A percentile compares a stretch with the other conserved stretches of the same genome.
phyloP scores from a whole-genome alignment of 2,329 filamentous ascomycete genomes.

The Raffaelea ambrosiae region DNA sequence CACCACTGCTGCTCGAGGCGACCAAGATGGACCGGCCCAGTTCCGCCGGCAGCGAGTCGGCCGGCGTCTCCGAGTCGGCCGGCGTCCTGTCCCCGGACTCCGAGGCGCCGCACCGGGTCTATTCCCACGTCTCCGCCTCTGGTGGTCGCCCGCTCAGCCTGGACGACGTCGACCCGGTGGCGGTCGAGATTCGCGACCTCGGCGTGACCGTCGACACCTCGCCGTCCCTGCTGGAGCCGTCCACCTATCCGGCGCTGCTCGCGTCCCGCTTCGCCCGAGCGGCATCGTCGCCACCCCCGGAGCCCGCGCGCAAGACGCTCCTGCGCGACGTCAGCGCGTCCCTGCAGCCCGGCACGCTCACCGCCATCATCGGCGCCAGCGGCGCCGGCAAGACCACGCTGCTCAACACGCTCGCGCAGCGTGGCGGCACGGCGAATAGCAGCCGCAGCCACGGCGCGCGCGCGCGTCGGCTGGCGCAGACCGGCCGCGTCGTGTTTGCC shows the following conservation, averaged over 20 bases:
- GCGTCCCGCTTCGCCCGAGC: no score
- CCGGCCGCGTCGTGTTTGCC: conserved; percentile 66
- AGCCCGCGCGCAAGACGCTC: no score
- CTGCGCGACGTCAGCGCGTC: no score
- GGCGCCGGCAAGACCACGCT: conserved; percentile 90
- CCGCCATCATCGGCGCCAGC: conserved; percentile 85
- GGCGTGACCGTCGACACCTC: not conserved
- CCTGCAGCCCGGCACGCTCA: conserved; percentile 85
- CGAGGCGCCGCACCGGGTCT: no score
- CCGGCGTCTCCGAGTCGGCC: no score
- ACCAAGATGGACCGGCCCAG: no score
- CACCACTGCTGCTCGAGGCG: no score
- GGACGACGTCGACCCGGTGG: not conserved
- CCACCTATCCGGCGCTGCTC: not conserved
- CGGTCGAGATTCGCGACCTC: not conserved
- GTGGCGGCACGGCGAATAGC: conserved; percentile 81
- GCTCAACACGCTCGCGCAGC: conserved; percentile 74
- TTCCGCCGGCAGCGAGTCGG: no score
- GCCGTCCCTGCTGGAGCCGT: not conserved
- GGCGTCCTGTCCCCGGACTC: no score
- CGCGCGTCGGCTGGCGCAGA: conserved; percentile 58
- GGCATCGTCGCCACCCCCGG: no score
- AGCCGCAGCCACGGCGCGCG: conserved; percentile 77
- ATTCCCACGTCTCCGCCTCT: no score
- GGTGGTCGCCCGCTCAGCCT: not conserved